These are phyloP conservation scores for Starmerella vitae DNA, from an alignment of 805 yeast species.

Conservation along the genomic window DNA sequence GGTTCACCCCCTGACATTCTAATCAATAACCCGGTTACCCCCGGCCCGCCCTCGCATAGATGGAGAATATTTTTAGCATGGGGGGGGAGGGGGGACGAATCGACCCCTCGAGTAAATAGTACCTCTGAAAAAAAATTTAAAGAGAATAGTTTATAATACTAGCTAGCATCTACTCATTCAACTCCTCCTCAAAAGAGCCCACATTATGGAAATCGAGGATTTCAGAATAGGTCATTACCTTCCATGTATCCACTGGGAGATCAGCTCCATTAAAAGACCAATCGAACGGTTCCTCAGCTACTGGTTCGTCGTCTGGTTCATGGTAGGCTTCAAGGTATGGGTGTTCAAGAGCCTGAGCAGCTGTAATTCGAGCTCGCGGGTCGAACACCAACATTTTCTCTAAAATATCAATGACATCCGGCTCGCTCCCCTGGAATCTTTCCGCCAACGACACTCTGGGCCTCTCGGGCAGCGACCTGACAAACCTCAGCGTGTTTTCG, in stretches of 20 bases:
- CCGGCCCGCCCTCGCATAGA: too few species aligned
- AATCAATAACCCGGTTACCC: too few species aligned
- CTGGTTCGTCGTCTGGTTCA: conserved; percentile 95
- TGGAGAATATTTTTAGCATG: too few species aligned
- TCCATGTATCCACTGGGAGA: conserved; percentile 94
- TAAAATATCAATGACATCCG: conserved; percentile 69
- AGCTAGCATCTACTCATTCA: conserved; percentile 3
- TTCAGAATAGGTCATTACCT: conserved; percentile 98
- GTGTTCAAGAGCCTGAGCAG: conserved; percentile 78
- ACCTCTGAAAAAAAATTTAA: too few species aligned
- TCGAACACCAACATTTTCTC: conserved; percentile 88
- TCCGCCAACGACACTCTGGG: conserved; percentile 82
- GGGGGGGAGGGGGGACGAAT: too few species aligned
- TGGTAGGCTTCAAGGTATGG: conserved; percentile 91
- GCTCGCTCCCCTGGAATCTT: conserved; percentile 54
- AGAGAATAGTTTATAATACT: too few species aligned
- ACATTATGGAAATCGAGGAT: conserved; percentile 91
- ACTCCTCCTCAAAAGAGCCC: conserved; percentile 33
- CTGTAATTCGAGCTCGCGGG: conserved; percentile 86
- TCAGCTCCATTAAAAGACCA: conserved; percentile 99
- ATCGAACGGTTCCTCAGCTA: conserved; percentile 81
- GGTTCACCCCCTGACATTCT: too few species aligned
- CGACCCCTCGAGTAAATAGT: too few species aligned
- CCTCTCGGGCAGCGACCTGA: conserved; percentile 80
- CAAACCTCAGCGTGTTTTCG: conserved; percentile 87